Base-by-base conservation (phyloP, 768 basidiomycete genomes). In the Leccinellum albellum region DNA sequence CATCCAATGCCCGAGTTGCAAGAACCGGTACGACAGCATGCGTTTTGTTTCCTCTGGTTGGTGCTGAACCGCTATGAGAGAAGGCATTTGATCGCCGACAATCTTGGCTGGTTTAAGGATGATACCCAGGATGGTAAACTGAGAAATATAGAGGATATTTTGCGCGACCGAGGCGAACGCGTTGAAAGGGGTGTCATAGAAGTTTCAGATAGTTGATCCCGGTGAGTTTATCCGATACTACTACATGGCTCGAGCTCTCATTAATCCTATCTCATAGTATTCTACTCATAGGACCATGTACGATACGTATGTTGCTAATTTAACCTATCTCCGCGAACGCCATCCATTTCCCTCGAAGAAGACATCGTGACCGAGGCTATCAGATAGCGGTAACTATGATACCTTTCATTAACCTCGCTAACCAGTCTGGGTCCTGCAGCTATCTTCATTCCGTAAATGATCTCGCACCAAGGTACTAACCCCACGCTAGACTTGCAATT, bases 101-200 rank as follows among this genome's bases (percentile, higher is more conserved):
- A 96, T 64, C 73, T 96, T 13, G 89, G 89, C 1, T 96, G 94
- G 94, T 96, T 96, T 76, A 86, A 91, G 64, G 91, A 94, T 28
- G 81, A 76, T 58, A 93, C 88, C 6, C 73, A 84, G 58, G 84
- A 84, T 5, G 91, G 90, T 6, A 85, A 82, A 57, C 71, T 88
- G 24, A 81, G 77, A 54, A 97, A 89, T 1, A 76, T 98, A 4
- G 96, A 98, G 70, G 90, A 94, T 57, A 71, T 98, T 14, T 72
- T 97, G 57, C 78, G 76, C 32, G 85, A 81, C 0, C 88, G 86
- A 53, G 96, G 96, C 1, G 94, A 98, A 74, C 77, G 73, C 46
- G 86, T 96, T 26, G 77, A 69, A 53, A 73, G 78, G 58, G 84
- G 84, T 1, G 80, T 81, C 2, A 74, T 88, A 6, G 87, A 89